Evolutionary conservation across 1,284 basidiomycete genomes (phyloP), one percentile per base, ranked within the genome.

Genomic region (Sanguinoderma infundibulare): DNA sequence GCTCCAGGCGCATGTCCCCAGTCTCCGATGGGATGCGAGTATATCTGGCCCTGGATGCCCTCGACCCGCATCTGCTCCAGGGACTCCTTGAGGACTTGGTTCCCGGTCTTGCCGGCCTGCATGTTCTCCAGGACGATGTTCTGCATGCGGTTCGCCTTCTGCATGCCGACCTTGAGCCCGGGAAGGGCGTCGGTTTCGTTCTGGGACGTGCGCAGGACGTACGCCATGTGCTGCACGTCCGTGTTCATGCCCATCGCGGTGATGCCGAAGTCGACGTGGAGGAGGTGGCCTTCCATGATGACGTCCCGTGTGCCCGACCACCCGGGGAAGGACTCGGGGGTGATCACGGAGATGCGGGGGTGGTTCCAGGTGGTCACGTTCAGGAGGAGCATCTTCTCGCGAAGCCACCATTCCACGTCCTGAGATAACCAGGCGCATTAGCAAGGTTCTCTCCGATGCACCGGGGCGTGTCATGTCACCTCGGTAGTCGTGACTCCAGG

Each of bases 381-480:
- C 26, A 76, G 72, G 35, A 71, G 72, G 64, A 80, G 80, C 77
- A 86, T 84, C 67, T 79, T 79, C 61, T 83, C 82, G 30, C 81
- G 75, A 69, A 82, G 84, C 81, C 81, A 84, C 83, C 83, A 85
- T 62, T 79, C 77, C 20, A 86, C 69, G 65, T 86, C 83, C 81
- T 81, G 51, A 47, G 55, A 35, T 28, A 44, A 50, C 56, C 22
- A 32, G 10, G 22, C 10, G n/a, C 5, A 2, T 42, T 9, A 40
- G 40, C 40, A 20, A 20, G 2, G n/a, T 9, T 38, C 36, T 30
- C 17, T 30, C 17, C 17, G 3, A 0, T 32, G 4, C 8, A 3
- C 14, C 24, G 8, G 0, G 9, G 17, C 15, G 14, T 46, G 15
- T n/a, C 8, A 9, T 17, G 58, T 53, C 64, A 81, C 81, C 60